phyloP scores from a whole-genome alignment of 2,329 filamentous ascomycete genomes.

The Lecanosticta acicola region DNA sequence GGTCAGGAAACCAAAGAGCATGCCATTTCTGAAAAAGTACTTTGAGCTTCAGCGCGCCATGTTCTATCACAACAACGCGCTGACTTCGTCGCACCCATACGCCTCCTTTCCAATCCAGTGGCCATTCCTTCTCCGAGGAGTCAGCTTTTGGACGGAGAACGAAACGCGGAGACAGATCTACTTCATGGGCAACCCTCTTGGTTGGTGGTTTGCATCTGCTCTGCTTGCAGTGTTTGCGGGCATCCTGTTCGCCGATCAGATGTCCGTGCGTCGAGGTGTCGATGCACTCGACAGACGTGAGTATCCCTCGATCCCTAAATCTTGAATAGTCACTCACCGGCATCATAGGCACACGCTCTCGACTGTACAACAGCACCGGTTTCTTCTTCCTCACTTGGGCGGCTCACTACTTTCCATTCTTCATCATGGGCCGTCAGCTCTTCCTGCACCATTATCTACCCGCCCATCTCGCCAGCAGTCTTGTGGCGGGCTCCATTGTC shows the following conservation, averaged over 20 bases:
- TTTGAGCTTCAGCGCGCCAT: constrained; percentile 94
- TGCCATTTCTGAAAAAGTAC: constrained; percentile 91
- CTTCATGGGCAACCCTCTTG: constrained; percentile 92
- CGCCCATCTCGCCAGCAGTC: constrained; percentile 80
- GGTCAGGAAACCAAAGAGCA: constrained; percentile 68
- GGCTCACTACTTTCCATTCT: constrained; percentile 96
- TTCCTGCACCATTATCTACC: constrained; percentile 98
- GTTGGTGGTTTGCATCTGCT: constrained; percentile 95
- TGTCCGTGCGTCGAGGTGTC: constrained; percentile 85
- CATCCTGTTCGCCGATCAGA: constrained; percentile 85
- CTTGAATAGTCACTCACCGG: constrained; percentile 8
- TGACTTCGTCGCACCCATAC: constrained; percentile 96
- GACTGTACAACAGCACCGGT: constrained; percentile 95
- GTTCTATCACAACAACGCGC: constrained; percentile 98
- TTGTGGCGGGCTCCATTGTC: constrained; percentile 84
- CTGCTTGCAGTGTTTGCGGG: constrained; percentile 89
- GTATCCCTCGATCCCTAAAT: constrained; percentile 38
- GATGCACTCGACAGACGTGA: constrained; percentile 90
- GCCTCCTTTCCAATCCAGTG: constrained; percentile 92
- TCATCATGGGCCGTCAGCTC: constrained; percentile 93
- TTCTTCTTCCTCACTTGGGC: constrained; percentile 99
- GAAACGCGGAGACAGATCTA: constrained; percentile 96
- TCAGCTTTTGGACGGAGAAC: constrained; percentile 98
- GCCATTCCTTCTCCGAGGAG: constrained; percentile 94
- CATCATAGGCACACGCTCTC: constrained; percentile 70